Conservation (phyloP, 2,329 filamentous ascomycete species). For the Eutypella sp. region DNA sequence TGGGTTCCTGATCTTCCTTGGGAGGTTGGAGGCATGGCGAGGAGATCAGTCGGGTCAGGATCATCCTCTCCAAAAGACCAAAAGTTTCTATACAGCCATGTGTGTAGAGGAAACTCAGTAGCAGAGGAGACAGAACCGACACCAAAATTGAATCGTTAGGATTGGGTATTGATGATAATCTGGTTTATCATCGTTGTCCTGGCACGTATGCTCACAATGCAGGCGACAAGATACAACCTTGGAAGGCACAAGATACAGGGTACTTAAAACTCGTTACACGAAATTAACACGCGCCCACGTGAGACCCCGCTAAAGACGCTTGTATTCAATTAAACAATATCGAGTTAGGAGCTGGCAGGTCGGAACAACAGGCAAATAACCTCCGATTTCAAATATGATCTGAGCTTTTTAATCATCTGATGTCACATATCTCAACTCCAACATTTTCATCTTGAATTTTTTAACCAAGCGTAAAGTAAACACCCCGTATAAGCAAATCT, state of each 20-base stretch:
- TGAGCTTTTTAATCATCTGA: no score
- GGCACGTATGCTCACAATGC: not conserved
- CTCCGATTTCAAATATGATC: not conserved
- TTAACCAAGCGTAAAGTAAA: no score
- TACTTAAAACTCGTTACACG: no score
- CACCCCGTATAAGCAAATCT: no score
- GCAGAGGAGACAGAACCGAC: not conserved
- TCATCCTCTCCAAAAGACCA: not conserved
- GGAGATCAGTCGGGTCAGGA: no score
- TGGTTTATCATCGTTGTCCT: no score
- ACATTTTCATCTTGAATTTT: no score
- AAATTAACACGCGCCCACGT: not conserved
- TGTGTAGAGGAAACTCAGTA: conserved; percentile 1
- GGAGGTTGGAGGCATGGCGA: conserved; percentile 29
- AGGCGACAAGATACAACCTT: not conserved
- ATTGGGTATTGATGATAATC: not conserved
- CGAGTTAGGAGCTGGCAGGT: no score
- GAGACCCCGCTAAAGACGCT: not conserved
- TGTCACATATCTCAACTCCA: no score
- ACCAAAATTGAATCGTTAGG: not conserved
- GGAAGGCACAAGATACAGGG: not conserved
- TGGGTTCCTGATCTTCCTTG: conserved; percentile 21
- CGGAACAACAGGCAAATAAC: not conserved
- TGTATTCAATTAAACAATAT: not conserved
- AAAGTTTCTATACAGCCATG: no score